Percentiles rank a stretch among this genome's conserved stretches.
Conservation (phyloP, 192 early-diverging fungal genomes). For the Coemansia nantahalensis region DNA sequence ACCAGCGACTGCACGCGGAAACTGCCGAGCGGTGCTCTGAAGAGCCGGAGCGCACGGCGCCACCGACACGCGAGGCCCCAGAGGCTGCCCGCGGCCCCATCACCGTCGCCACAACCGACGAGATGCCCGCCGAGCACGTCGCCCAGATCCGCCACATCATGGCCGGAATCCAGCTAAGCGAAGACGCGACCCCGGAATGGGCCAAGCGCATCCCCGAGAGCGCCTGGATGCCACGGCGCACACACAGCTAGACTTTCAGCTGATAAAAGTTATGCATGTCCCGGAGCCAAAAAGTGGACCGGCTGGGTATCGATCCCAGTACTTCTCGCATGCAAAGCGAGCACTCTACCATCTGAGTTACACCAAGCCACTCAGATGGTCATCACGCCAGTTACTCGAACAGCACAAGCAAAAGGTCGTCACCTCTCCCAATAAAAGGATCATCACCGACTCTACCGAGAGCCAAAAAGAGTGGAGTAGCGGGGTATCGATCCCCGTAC, state of each 20-base stretch:
- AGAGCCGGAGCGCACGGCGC: no score
- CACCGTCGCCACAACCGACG: slow-evolving; percentile 5
- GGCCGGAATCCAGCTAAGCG: slow-evolving; percentile 39
- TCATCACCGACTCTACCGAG: no score
- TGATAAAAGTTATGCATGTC: no score
- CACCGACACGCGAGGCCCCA: no score
- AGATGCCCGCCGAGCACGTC: slow-evolving; percentile 36
- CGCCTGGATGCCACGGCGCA: slow-evolving; percentile 44
- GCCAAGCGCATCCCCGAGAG: slow-evolving; percentile 34
- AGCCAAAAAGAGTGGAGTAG: slow-evolving; percentile 13
- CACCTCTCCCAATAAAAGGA: no score
- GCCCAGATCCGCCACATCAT: slow-evolving; percentile 39
- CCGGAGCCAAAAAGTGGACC: slow-evolving; percentile 10
- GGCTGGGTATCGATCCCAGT: slow-evolving; percentile 25
- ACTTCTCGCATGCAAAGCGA: slow-evolving; percentile 30
- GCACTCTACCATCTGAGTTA: slow-evolving; percentile 33
- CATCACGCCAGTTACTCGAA: no score
- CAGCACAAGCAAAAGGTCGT: neutral
- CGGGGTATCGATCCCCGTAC: slow-evolving; percentile 32
- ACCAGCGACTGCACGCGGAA: slow-evolving; percentile 7
- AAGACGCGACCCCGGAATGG: slow-evolving; percentile 41
- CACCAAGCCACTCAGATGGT: no score
- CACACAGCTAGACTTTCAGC: no score
- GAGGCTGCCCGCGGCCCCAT: slow-evolving; percentile 4
- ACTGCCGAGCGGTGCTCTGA: neutral